Base-by-base conservation (phyloP, 352 stramenopile species). In the Hyphochytrium catenoides region DNA sequence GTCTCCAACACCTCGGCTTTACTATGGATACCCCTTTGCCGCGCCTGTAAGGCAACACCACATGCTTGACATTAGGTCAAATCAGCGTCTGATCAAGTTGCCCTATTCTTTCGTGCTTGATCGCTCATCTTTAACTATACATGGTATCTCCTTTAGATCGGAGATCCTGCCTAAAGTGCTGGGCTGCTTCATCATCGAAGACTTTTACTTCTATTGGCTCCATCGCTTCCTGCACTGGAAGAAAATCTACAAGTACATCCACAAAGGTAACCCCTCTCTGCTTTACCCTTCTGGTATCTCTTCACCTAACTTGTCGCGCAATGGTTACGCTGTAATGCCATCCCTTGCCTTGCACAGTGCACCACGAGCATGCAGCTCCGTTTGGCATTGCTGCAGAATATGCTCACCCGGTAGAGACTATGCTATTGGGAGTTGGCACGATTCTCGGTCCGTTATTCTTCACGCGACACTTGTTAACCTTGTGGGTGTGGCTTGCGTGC, bases 231-330 rank as follows among this genome's bases (percentile, higher is more conserved):
- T 47, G 41, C 41, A 47, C 18, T 43, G 34, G 33, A 47, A 47
- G 36, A 21, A 27, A 7, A 47, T 47, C 36, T 47, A 47, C 41
- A 47, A 47, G 36, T 47, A 47, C 41, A 47, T 47, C 18, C 41
- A 47, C 36, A 47, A 47, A 16, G n/a, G n/a, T n/a, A n/a, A n/a
- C n/a, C n/a, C n/a, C n/a, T n/a, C n/a, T n/a, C n/a, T n/a, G n/a
- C n/a, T n/a, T n/a, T n/a, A n/a, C n/a, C n/a, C n/a, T n/a, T n/a
- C n/a, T n/a, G n/a, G n/a, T n/a, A n/a, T n/a, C n/a, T n/a, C n/a
- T n/a, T n/a, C n/a, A n/a, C n/a, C n/a, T n/a, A n/a, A n/a, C n/a
- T n/a, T n/a, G n/a, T n/a, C n/a, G n/a, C n/a, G n/a, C n/a, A n/a
- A n/a, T n/a, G n/a, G n/a, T n/a, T n/a, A n/a, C n/a, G n/a, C n/a